Percentiles rank a stretch among this genome's conserved stretches.
Conservation (phyloP, 2,329 filamentous ascomycete genomes). For the Phyllosticta capitalensis region DNA sequence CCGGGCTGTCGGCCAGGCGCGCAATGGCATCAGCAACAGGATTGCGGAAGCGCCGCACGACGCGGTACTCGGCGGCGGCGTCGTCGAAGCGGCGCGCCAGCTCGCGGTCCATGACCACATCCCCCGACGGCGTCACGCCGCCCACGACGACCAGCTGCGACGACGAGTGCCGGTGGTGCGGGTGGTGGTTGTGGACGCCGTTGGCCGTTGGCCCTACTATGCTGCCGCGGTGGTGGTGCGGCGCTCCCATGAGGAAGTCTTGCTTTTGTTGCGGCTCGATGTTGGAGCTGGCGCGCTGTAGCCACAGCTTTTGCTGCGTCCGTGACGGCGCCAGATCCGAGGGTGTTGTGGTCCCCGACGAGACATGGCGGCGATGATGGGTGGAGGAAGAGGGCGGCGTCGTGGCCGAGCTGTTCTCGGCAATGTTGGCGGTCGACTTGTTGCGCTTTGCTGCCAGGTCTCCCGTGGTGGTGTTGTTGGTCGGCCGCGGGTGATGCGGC, state of each 20-base stretch:
- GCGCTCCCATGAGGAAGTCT: constrained; percentile 39
- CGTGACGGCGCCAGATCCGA: constrained; percentile 44
- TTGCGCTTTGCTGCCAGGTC: constrained; percentile 28
- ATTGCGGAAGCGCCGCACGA: constrained; percentile 63
- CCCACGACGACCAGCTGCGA: constrained; percentile 11
- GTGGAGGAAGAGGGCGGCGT: neutral
- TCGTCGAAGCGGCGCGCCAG: constrained; percentile 57
- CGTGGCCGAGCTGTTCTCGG: constrained; percentile 12
- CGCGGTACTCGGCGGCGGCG: constrained; percentile 64
- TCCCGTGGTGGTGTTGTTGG: neutral
- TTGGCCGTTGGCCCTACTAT: too few species aligned
- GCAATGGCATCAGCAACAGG: constrained; percentile 55
- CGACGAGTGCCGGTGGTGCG: constrained; percentile 25
- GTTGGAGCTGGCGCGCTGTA: constrained; percentile 62
- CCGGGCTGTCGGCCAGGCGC: constrained; percentile 45
- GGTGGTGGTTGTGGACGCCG: constrained; percentile 9
- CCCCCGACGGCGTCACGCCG: constrained; percentile 14
- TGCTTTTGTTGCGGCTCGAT: constrained; percentile 50
- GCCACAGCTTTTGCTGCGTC: constrained; percentile 66
- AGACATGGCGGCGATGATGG: constrained; percentile 6
- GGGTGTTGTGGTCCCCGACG: constrained; percentile 28
- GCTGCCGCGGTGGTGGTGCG: neutral
- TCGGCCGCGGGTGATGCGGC: constrained; percentile 14
- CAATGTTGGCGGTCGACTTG: constrained; percentile 30
- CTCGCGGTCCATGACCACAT: constrained; percentile 47